phyloP scores from a whole-genome alignment of 352 stramenopile genomes.

The Phytophthora hibernalis region DNA sequence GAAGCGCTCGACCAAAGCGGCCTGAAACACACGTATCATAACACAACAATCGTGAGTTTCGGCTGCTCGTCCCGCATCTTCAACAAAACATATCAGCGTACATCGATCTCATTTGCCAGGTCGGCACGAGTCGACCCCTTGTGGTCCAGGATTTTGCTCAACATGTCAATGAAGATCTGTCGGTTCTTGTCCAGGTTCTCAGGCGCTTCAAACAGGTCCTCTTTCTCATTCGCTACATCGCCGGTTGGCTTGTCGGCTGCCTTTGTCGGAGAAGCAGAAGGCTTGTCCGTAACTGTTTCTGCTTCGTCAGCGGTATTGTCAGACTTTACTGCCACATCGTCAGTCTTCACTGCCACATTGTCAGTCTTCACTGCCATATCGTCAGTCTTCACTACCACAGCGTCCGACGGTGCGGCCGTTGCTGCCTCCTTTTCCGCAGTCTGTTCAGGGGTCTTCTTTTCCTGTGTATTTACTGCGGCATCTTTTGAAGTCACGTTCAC shows the following conservation, averaged over 20 bases:
- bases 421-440: slow-evolving; percentile 3
- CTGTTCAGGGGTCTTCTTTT: slow-evolving; percentile 7
- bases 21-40: slow-evolving; percentile 31
- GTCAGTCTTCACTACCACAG: slow-evolving; percentile 13
- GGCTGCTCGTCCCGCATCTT: background rate
- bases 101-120: slow-evolving; percentile 79
- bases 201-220: slow-evolving; percentile 43
- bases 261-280: slow-evolving; percentile 13
- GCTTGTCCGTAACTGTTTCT: slow-evolving; percentile 10
- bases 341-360: slow-evolving; percentile 7
- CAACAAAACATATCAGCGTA: slow-evolving; percentile 20
- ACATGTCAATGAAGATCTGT: slow-evolving; percentile 70
- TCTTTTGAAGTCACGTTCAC: slow-evolving; percentile 16
- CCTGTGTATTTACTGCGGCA: slow-evolving; percentile 17
- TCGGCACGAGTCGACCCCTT: slow-evolving; percentile 46
- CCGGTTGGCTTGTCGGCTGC: slow-evolving; percentile 8
- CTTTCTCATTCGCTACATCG: slow-evolving; percentile 22
- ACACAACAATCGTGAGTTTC: slow-evolving; percentile 12
- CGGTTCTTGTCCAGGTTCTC: slow-evolving; percentile 65
- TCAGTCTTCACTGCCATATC: slow-evolving; percentile 14
- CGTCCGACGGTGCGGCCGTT: background rate
- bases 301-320: slow-evolving; percentile 10
- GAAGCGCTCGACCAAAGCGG: slow-evolving; percentile 80
- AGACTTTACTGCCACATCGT: slow-evolving; percentile 11
- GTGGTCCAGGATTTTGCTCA: slow-evolving; percentile 62